A percentile compares a stretch with the other conserved stretches of the same genome.
phyloP scores from a whole-genome alignment of 768 basidiomycete species.

The Pholiota conissans region DNA sequence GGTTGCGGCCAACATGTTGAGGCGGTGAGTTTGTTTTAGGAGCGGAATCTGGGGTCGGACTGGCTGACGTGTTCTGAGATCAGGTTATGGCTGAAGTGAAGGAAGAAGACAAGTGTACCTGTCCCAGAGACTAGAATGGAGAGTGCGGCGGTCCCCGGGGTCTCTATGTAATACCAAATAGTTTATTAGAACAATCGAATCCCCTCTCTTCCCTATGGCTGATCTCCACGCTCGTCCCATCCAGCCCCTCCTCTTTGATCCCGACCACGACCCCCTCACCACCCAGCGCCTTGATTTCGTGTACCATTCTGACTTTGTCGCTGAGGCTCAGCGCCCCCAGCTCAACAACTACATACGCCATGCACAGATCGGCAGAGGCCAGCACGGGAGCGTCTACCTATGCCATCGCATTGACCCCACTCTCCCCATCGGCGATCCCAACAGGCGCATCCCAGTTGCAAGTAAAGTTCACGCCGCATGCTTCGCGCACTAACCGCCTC shows the following conservation, averaged over 20 bases:
- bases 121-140: constrained; percentile 23
- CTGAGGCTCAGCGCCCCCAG: constrained; percentile 34
- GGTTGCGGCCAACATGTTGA: constrained; percentile 73
- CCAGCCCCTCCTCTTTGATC: constrained; percentile 34
- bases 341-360: constrained; percentile 88
- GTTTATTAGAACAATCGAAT: background rate
- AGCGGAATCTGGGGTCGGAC: background rate
- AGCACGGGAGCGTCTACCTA: constrained; percentile 87
- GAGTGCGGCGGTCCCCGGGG: constrained; percentile 26
- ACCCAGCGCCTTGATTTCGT: constrained; percentile 40
- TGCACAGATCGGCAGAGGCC: constrained; percentile 78
- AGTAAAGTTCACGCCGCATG: constrained; percentile 18
- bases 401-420: constrained; percentile 48
- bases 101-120: constrained; percentile 48
- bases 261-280: constrained; percentile 47
- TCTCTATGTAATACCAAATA: constrained; percentile 4
- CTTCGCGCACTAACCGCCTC: background rate
- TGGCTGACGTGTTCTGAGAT: constrained; percentile 14
- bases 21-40: constrained; percentile 46
- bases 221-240: constrained; percentile 4
- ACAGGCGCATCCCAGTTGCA: constrained; percentile 46
- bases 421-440: constrained; percentile 39
- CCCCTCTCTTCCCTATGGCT: constrained; percentile 24
- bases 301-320: constrained; percentile 24
- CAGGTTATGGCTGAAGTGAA: constrained; percentile 49